Evolutionary conservation across 495 filamentous ascomycete genomes (phyloP).

Genomic region (Rostrohypoxylon terebratum): DNA sequence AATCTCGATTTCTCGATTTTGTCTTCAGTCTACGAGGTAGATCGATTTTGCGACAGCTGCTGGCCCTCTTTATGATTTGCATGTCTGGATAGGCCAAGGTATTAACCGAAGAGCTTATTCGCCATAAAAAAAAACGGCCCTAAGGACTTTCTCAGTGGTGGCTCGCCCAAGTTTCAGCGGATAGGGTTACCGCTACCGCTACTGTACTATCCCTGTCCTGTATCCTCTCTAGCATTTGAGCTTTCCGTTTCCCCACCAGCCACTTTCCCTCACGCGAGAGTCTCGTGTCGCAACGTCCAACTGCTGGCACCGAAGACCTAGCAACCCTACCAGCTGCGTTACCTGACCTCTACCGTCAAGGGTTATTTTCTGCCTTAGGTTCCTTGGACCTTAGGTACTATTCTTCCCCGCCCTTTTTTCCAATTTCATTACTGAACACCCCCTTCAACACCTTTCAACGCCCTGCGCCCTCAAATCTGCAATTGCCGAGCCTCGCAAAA

Average conservation of each 20-base stretch:
- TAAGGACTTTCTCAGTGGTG: constrained; percentile 27
- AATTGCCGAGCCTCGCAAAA: constrained; percentile 42
- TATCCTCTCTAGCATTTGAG: constrained; percentile 36
- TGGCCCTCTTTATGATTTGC: constrained; percentile 33
- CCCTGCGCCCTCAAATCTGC: constrained; percentile 23
- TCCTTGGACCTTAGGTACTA: constrained; percentile 24
- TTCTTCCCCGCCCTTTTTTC: constrained; percentile 43
- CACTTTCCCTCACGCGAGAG: constrained; percentile 46
- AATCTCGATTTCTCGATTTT: constrained; percentile 7
- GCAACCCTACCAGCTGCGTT: constrained; percentile 11
- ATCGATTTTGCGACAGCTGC: constrained; percentile 6
- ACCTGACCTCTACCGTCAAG: constrained; percentile 20
- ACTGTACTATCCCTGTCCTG: constrained; percentile 41
- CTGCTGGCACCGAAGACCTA: constrained; percentile 34
- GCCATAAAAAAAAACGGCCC: constrained; percentile 23
- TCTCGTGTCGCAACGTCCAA: constrained; percentile 47
- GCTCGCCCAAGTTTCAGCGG: constrained; percentile 32
- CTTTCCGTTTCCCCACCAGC: constrained; percentile 48
- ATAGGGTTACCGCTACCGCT: constrained; percentile 42
- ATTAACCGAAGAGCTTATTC: background rate
- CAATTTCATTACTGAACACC: constrained; percentile 27
- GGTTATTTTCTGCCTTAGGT: constrained; percentile 15
- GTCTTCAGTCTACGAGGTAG: constrained; percentile 1
- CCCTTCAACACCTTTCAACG: constrained; percentile 35
- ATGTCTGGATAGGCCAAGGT: constrained; percentile 4